Evolutionary conservation across 2,329 filamentous ascomycete genomes (phyloP), one percentile per base, ranked within the genome.

Genomic region (Drechslerella dactyloides): DNA sequence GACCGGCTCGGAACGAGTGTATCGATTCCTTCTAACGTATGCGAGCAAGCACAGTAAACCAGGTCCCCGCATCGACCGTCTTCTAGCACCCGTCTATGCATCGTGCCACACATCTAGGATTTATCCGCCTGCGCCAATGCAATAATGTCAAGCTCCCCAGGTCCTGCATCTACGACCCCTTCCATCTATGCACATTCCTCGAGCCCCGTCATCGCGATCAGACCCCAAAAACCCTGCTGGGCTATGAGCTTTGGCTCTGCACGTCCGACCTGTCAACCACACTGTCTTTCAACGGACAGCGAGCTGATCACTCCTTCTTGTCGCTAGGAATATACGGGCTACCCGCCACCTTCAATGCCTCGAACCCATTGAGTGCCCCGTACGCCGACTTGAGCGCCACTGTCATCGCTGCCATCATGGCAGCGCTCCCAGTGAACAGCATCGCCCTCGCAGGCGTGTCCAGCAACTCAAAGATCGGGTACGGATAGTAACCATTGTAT

Each of bases 391-490:
- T 89, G 73, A 96, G 80, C 8, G 83, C 80, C 21, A 85, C 81
- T 0, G 90, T 93, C 74, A 87, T 91, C 1, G 82, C 78, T 1
- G 89, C 88, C 86, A 96, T 93, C 15, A 90, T 79, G 0, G 84
- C 77, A 0, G 90, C 91, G 46, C 90, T 89, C 17, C 85, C 81
- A 0, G 83, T 83, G 75, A 96, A 96, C 8, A 96, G 81, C 0
- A 85, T 80, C 7, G 87, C 81, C 19, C 93, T 85, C 77, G 91
- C 87, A 54, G 81, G 78, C 0, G 86, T 89, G 55, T 82, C 84
- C 46, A 96, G 81, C 50, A 90, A 78, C 7, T 83, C 87, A 74
- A 97, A 93, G 24, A 96, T 84, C 0, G 93, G 92, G 79, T 97
- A 96, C 0, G 92, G 91, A 76, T 96, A 96, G 40, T 37, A 72